These are phyloP conservation scores for Rutstroemia sp. DNA, from an alignment of 2,329 filamentous ascomycete genomes.

Conservation along the genomic window DNA sequence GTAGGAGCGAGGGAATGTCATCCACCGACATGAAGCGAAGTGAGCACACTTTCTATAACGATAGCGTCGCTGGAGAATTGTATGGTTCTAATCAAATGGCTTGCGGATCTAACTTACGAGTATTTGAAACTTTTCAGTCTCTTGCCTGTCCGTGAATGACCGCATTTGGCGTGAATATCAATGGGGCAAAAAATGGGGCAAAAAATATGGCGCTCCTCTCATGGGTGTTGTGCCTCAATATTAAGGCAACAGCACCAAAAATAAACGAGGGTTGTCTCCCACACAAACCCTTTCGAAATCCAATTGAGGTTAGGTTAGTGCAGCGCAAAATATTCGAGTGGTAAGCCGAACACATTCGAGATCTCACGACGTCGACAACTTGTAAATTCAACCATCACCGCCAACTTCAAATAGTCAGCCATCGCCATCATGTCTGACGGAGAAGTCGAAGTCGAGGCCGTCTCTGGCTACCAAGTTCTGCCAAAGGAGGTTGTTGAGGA, in stretches of 20 bases:
- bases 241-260: background rate
- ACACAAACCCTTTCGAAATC: conserved; percentile 5
- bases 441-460: conserved; percentile 87
- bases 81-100: too few species aligned
- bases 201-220: too few species aligned
- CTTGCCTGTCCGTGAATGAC: too few species aligned
- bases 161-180: too few species aligned
- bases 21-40: too few species aligned
- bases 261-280: conserved; percentile 8
- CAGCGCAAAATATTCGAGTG: conserved; percentile 7
- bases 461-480: conserved; percentile 69
- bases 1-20: too few species aligned
- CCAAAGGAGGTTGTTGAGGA: conserved; percentile 88
- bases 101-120: too few species aligned
- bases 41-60: too few species aligned
- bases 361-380: conserved; percentile 10
- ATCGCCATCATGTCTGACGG: conserved; percentile 72
- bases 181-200: too few species aligned
- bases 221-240: background rate
- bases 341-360: conserved; percentile 4
- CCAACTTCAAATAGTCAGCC: conserved; percentile 10
- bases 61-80: too few species aligned
- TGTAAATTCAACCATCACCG: conserved; percentile 11
- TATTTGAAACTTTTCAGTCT: too few species aligned
- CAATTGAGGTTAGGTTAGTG: background rate